Base-by-base conservation (phyloP, 495 filamentous ascomycete genomes). In the Hypoxylon cercidicola region DNA sequence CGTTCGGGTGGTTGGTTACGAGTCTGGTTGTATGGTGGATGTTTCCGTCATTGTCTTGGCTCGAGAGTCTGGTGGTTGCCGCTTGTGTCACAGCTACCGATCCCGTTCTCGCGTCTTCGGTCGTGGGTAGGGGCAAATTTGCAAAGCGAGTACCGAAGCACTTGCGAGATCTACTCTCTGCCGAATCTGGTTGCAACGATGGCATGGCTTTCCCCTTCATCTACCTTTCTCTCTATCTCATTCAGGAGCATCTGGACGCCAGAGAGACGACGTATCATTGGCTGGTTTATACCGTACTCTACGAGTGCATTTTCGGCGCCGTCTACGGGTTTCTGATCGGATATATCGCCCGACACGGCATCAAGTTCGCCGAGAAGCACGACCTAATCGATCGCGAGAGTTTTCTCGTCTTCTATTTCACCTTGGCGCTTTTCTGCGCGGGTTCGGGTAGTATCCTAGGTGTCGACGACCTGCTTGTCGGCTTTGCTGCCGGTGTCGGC, bases 141-240 rank as follows among this genome's bases (percentile, higher is more conserved):
- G 94, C 96, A 45, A 97, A 96, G 76, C 86, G 96, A 59, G 93
- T 99, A 18, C 96, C 96, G 16, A 97, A 96, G 79, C 96, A 98
- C 86, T 79, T 99, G 75, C 86, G 96, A 78, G 96, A 99, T 75
- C 65, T 99, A 11, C 83, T 99, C 30, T 98, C 96, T 12, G 94
- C 94, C 58, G 96, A 99, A 76, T 98, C 96, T 1, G 96, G 96
- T 20, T 99, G 96, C 82, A 99, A 99, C 79, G 96, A 99, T 75
- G 96, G 96, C 77, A 98, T 98, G 96, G 95, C 96, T 15, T 99
- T 99, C 77, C 96, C 96, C 6, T 99, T 99, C 78, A 89, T 99
- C 72, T 99, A 98, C 74, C 84, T 98, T 13, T 85, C 89, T 1
- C 81, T 96, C 45, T 98, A 98, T 69, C 84, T 98, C 55, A 91